Evolutionary conservation across 108 stramenopile species (phyloP).

Genomic region (Pinguiococcus pyrenoidosus): DNA sequence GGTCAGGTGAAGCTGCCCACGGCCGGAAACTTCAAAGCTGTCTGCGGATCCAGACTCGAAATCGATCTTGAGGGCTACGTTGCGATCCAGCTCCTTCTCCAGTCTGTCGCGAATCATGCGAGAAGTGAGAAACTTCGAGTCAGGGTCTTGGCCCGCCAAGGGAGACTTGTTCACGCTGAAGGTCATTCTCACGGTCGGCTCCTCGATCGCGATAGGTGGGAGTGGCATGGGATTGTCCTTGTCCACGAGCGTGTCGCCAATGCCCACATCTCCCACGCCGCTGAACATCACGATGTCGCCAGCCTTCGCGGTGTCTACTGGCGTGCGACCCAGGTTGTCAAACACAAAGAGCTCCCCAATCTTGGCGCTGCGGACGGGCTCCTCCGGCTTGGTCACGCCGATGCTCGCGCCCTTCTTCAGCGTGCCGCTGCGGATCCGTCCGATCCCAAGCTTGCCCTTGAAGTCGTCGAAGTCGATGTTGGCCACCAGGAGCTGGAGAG

Average conservation of each 20-base stretch:
- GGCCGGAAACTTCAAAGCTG: slow-evolving; percentile 82
- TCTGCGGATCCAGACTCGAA: slow-evolving; percentile 86
- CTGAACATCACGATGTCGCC: slow-evolving; percentile 97
- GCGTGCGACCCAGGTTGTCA: slow-evolving; percentile 80
- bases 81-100: slow-evolving; percentile 83
- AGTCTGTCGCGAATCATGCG: slow-evolving; percentile 94
- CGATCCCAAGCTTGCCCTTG: slow-evolving; percentile 97
- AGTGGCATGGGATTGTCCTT: slow-evolving; percentile 37
- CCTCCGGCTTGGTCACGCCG: slow-evolving; percentile 45
- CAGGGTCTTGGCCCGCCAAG: slow-evolving; percentile 75
- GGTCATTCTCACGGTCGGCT: slow-evolving; percentile 96
- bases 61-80: slow-evolving; percentile 82
- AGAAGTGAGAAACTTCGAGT: slow-evolving; percentile 79
- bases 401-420: slow-evolving; percentile 45
- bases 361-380: slow-evolving; percentile 2
- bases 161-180: slow-evolving; percentile 98
- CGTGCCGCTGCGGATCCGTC: slow-evolving; percentile 69
- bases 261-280: slow-evolving; percentile 72
- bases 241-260: slow-evolving; percentile 87
- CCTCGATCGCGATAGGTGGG: slow-evolving; percentile 88
- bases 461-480: slow-evolving; percentile 95
- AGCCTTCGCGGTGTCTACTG: slow-evolving; percentile 68
- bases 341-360: slow-evolving; percentile 71
- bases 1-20: slow-evolving; percentile 95
- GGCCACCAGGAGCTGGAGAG: slow-evolving; percentile 61